Percentiles rank a stretch among this genome's conserved stretches.
phyloP scores from a whole-genome alignment of 2,329 filamentous ascomycete genomes.

The Periconia sp. region DNA sequence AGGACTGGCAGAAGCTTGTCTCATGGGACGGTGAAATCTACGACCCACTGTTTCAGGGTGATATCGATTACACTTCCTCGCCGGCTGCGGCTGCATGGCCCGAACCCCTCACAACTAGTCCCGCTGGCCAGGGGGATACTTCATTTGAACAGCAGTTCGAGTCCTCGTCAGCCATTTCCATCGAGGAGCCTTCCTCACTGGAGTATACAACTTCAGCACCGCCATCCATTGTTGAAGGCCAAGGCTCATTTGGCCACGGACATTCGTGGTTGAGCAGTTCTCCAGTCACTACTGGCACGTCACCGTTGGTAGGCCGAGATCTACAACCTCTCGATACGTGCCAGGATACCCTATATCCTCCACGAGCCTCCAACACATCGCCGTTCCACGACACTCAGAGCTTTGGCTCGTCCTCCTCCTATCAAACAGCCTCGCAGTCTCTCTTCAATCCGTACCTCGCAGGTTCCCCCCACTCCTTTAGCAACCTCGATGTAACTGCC shows the following conservation, averaged over 20 bases:
- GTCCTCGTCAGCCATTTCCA: slow-evolving; percentile 30
- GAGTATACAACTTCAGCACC: slow-evolving; percentile 36
- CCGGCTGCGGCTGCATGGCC: slow-evolving; percentile 4
- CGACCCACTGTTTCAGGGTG: slow-evolving; percentile 33
- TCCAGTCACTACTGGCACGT: slow-evolving; percentile 33
- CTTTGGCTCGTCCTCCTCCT: slow-evolving; percentile 20
- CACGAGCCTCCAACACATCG: slow-evolving; percentile 19
- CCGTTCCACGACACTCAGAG: slow-evolving; percentile 34
- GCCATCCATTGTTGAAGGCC: slow-evolving; percentile 33
- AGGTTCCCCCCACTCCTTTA: slow-evolving; percentile 37
- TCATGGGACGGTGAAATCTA: slow-evolving; percentile 34
- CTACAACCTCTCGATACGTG: slow-evolving; percentile 28
- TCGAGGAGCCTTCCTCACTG: slow-evolving; percentile 30
- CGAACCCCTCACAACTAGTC: slow-evolving; percentile 16
- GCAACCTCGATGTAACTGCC: slow-evolving; percentile 31
- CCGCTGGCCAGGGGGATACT: slow-evolving; percentile 27
- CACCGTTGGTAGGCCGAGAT: slow-evolving; percentile 26
- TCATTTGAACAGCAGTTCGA: slow-evolving; percentile 27
- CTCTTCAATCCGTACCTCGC: slow-evolving; percentile 37
- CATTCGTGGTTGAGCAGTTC: slow-evolving; percentile 28
- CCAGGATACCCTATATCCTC: slow-evolving; percentile 24
- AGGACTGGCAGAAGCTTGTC: slow-evolving; percentile 38
- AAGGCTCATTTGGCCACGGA: slow-evolving; percentile 28
- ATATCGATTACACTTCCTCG: slow-evolving; percentile 17
- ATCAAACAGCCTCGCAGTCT: slow-evolving; percentile 27